These are phyloP conservation scores for Amphibolis antarctica DNA, from an alignment of 106 monocot species.

Conservation along the genomic window DNA sequence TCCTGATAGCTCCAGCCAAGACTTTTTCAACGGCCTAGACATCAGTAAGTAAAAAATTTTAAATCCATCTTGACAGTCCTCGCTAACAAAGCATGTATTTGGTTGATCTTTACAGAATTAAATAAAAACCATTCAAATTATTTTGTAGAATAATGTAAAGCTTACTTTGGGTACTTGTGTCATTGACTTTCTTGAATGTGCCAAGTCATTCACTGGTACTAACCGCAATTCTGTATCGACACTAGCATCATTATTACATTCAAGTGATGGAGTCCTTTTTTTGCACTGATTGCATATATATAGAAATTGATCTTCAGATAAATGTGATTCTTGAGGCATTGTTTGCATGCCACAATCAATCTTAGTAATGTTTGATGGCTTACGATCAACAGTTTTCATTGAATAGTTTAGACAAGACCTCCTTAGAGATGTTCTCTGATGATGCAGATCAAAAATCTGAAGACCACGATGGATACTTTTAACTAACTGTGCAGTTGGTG, in stretches of 20 bases:
- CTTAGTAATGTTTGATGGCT: slow-evolving; percentile 32
- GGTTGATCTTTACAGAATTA: background rate
- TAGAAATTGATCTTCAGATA: slow-evolving; percentile 28
- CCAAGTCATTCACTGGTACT: slow-evolving; percentile 37
- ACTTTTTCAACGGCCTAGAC: slow-evolving; percentile 88
- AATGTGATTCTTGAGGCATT: slow-evolving; percentile 23
- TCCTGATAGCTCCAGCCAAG: slow-evolving; percentile 83
- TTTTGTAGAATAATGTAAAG: background rate
- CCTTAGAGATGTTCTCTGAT: slow-evolving; percentile 30
- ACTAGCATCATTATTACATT: slow-evolving; percentile 27
- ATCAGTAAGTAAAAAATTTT: slow-evolving; percentile 1
- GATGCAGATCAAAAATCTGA: slow-evolving; percentile 48
- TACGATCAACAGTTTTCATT: slow-evolving; percentile 35
- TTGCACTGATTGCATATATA: slow-evolving; percentile 49
- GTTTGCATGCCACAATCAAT: slow-evolving; percentile 61
- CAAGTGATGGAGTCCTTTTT: slow-evolving; percentile 24
- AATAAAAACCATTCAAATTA: background rate
- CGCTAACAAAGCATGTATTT: background rate
- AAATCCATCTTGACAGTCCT: no score
- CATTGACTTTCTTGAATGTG: slow-evolving; percentile 31
- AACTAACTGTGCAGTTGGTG: slow-evolving; percentile 51
- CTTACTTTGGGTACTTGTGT: slow-evolving; percentile 61
- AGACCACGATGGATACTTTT: slow-evolving; percentile 71
- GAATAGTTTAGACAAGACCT: slow-evolving; percentile 50
- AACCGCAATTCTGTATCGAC: slow-evolving; percentile 39